These are phyloP conservation scores for Entrophospora sp. DNA, from an alignment of 192 early-diverging fungal species.

Conservation along the genomic window DNA sequence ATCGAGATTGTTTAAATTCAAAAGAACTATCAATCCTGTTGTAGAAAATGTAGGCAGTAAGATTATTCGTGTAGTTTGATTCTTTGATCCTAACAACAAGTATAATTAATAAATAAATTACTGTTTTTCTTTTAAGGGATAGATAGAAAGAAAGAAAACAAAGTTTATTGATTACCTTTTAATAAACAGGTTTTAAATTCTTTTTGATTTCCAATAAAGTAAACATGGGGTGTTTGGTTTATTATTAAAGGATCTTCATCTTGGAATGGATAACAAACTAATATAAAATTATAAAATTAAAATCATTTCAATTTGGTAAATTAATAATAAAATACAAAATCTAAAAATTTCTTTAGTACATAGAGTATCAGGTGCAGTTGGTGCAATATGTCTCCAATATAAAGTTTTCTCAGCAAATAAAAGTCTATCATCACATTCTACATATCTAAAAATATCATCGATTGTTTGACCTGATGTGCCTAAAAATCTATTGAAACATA, in stretches of 20 bases:
- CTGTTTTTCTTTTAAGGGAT: too few species aligned
- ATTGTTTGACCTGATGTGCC: constrained; percentile 82
- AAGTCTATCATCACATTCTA: constrained; percentile 45
- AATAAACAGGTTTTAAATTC: constrained; percentile 51
- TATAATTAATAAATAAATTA: constrained; percentile 10
- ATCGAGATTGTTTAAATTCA: constrained; percentile 69
- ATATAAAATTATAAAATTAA: background rate
- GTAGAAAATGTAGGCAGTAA: constrained; percentile 69
- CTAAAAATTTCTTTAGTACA: constrained; percentile 46
- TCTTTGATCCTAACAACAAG: constrained; percentile 33
- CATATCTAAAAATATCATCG: constrained; percentile 76
- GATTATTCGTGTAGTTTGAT: constrained; percentile 57
- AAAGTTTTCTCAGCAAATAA: constrained; percentile 65
- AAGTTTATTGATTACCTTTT: constrained; percentile 31
- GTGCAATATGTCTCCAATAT: constrained; percentile 82
- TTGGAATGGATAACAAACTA: constrained; percentile 88
- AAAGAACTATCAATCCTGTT: constrained; percentile 60
- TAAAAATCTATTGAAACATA: constrained; percentile 46
- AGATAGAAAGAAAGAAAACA: background rate
- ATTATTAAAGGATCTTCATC: constrained; percentile 85
- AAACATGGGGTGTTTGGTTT: constrained; percentile 66
- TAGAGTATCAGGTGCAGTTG: constrained; percentile 89
- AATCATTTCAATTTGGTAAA: too few species aligned
- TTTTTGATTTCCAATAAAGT: constrained; percentile 83
- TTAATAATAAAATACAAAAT: too few species aligned